These are phyloP conservation scores for Fusarium pininemorale DNA, from an alignment of 2,329 filamentous ascomycete genomes.

Conservation along the genomic window DNA sequence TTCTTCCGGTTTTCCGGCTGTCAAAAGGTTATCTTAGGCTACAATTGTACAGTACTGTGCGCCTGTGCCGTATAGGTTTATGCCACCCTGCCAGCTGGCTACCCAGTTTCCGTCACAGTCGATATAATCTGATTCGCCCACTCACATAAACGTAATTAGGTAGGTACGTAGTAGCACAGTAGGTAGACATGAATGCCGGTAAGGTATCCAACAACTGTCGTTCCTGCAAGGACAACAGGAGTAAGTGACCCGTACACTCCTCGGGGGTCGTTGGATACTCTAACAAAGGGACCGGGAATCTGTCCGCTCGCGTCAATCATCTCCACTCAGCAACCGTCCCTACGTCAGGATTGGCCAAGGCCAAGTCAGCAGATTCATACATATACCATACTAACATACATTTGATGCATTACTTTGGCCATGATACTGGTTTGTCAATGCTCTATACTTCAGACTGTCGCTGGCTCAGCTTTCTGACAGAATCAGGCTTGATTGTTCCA, in stretches of 20 bases:
- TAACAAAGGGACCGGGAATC: neutral
- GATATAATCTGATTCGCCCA: conserved; percentile 19
- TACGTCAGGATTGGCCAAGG: neutral
- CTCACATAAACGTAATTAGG: neutral
- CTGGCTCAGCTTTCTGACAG: conserved; percentile 13
- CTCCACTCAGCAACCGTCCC: conserved; percentile 5
- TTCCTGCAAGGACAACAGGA: neutral
- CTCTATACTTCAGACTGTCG: neutral
- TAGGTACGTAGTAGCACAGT: neutral
- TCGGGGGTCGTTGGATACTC: neutral
- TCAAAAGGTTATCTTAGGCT: conserved; percentile 2
- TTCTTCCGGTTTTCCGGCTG: conserved; percentile 2
- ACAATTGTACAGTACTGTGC: neutral
- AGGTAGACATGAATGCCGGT: neutral
- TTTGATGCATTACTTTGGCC: neutral
- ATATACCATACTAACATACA: neutral
- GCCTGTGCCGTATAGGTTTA: neutral
- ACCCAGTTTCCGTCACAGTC: conserved; percentile 1
- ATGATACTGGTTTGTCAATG: neutral
- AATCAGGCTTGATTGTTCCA: conserved; percentile 8
- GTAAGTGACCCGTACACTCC: neutral
- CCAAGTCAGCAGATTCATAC: neutral
- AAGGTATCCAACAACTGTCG: neutral
- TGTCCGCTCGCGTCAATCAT: neutral
- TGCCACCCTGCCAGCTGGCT: conserved; percentile 3